phyloP scores from a whole-genome alignment of 2,329 filamentous ascomycete genomes.

The Colletotrichum costaricense region DNA sequence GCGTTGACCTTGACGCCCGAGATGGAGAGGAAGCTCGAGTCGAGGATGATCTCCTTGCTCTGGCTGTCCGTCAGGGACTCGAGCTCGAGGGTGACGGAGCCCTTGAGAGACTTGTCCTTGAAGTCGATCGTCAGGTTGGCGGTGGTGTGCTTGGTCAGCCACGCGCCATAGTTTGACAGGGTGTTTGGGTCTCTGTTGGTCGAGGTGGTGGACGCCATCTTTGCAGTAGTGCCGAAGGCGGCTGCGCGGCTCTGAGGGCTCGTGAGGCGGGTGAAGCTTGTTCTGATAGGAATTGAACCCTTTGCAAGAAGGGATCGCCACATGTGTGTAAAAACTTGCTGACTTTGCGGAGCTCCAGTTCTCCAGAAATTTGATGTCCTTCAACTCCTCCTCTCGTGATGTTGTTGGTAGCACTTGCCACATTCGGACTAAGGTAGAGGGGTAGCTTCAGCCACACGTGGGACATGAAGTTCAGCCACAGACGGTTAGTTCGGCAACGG shows the following conservation, averaged over 20 bases:
- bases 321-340: slow-evolving; percentile 25
- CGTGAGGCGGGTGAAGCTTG: slow-evolving; percentile 14
- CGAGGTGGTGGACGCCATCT: slow-evolving; percentile 43
- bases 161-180: slow-evolving; percentile 89
- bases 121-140: slow-evolving; percentile 89
- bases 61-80: slow-evolving; percentile 80
- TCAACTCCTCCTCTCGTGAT: slow-evolving; percentile 31
- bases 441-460: slow-evolving; percentile 29
- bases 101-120: slow-evolving; percentile 78
- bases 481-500: neutral
- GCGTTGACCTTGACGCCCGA: slow-evolving; percentile 77
- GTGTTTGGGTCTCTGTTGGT: slow-evolving; percentile 84
- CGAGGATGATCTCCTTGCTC: slow-evolving; percentile 83
- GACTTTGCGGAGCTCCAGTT: slow-evolving; percentile 23
- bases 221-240: slow-evolving; percentile 26
- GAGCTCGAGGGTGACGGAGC: slow-evolving; percentile 80
- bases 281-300: slow-evolving; percentile 32
- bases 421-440: slow-evolving; percentile 31
- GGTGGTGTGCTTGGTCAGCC: slow-evolving; percentile 85
- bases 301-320: slow-evolving; percentile 33
- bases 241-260: slow-evolving; percentile 9
- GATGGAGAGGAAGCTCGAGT: slow-evolving; percentile 87
- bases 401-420: slow-evolving; percentile 34
- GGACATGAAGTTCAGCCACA: neutral
- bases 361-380: slow-evolving; percentile 28